These are phyloP conservation scores for Annulohypoxylon moriforme DNA, from an alignment of 495 filamentous ascomycete genomes.

Conservation along the genomic window DNA sequence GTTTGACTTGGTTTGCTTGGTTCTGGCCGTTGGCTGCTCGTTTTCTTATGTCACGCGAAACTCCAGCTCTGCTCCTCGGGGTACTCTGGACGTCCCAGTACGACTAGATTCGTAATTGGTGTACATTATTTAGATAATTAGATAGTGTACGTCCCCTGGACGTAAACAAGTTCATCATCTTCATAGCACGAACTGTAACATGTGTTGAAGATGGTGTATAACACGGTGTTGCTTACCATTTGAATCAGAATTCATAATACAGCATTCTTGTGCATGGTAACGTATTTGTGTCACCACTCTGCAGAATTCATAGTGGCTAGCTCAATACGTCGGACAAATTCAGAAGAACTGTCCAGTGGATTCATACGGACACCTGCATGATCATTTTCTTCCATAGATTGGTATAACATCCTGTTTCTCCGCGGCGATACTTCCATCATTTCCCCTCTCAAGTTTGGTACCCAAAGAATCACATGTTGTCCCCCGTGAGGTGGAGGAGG, in stretches of 20 bases:
- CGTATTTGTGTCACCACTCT: neutral
- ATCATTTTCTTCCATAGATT: neutral
- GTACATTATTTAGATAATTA: too few species aligned
- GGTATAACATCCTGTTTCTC: slow-evolving; percentile 1
- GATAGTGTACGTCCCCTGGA: too few species aligned
- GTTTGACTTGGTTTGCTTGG: too few species aligned
- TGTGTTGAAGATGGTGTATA: neutral
- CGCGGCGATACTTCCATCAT: neutral
- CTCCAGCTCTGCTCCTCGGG: too few species aligned
- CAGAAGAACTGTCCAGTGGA: neutral
- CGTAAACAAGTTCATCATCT: too few species aligned
- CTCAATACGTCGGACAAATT: neutral
- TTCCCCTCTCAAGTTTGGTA: neutral
- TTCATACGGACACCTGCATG: neutral
- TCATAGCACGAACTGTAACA: neutral
- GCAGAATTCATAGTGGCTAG: neutral
- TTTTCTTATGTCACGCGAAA: too few species aligned
- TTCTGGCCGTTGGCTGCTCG: too few species aligned
- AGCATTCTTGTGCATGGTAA: neutral
- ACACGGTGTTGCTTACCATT: slow-evolving; percentile 1
- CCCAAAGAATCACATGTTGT: neutral
- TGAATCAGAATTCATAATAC: neutral
- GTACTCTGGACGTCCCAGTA: too few species aligned
- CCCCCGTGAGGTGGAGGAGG: neutral
- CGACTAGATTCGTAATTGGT: too few species aligned